A percentile compares a stretch with the other conserved stretches of the same genome.
These are phyloP conservation scores for Potentilla sterilis DNA, from an alignment of 306 rosid species.

Conservation along the genomic window DNA sequence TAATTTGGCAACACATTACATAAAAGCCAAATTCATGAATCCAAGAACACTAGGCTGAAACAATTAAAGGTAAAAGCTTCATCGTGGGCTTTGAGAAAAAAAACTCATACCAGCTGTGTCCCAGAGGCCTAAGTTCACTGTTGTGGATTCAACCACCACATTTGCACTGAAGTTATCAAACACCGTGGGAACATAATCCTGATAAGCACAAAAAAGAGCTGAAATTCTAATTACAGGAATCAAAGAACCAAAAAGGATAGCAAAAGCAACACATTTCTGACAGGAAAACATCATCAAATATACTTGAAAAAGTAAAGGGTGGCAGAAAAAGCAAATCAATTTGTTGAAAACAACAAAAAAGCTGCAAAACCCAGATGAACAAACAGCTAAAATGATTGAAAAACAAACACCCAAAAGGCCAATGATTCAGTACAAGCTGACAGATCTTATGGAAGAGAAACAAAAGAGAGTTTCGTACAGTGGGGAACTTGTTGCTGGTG, in stretches of 20 bases:
- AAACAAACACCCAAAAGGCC: conserved; percentile 15
- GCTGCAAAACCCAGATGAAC: conserved; percentile 37
- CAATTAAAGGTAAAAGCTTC: not conserved
- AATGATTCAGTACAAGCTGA: conserved; percentile 16
- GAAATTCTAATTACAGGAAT: not conserved
- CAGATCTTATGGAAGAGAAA: conserved; percentile 31
- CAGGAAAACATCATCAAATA: not conserved
- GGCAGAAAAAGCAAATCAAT: conserved; percentile 4
- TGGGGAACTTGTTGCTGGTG: conserved; percentile 88
- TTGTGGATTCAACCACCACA: conserved; percentile 80
- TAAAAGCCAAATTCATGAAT: not conserved
- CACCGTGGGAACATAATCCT: conserved; percentile 93
- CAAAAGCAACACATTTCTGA: conserved; percentile 4
- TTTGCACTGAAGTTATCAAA: conserved; percentile 95
- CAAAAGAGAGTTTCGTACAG: conserved; percentile 41
- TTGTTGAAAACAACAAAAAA: conserved; percentile 25
- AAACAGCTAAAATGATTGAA: conserved; percentile 1
- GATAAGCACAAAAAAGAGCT: conserved; percentile 18
- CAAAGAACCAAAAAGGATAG: not conserved
- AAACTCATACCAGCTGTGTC: conserved; percentile 75
- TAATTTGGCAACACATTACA: conserved; percentile 19
- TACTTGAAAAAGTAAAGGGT: not conserved
- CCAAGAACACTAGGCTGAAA: not conserved
- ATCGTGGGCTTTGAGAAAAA: not conserved
- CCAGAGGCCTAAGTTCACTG: conserved; percentile 92